Evolutionary conservation across 768 basidiomycete genomes (phyloP).

Genomic region (Termitomyces sp.): DNA sequence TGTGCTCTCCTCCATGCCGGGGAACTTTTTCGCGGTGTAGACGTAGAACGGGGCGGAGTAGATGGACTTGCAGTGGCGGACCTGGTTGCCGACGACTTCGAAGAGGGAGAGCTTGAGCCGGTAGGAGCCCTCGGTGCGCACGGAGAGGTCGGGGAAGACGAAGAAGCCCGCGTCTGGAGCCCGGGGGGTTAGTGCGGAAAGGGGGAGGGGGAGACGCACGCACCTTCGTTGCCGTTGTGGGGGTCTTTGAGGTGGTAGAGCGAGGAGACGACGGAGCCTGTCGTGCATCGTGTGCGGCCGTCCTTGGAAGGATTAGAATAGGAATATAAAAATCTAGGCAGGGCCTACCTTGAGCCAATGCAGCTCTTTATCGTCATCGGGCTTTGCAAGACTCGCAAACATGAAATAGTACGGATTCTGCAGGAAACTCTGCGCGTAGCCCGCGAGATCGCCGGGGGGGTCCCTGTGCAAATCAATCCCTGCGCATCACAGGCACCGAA

Average conservation of each 20-base stretch:
- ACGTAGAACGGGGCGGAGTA: slow-evolving; percentile 90
- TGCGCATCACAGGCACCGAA: no score
- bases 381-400: slow-evolving; percentile 88
- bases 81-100: slow-evolving; percentile 87
- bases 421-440: slow-evolving; percentile 60
- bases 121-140: slow-evolving; percentile 90
- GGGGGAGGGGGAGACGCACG: not conserved
- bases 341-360: slow-evolving; percentile 70
- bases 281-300: slow-evolving; percentile 88
- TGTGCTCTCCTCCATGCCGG: slow-evolving; percentile 94
- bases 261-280: slow-evolving; percentile 85
- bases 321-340: no score
- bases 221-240: slow-evolving; percentile 45
- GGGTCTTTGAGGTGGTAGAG: slow-evolving; percentile 88
- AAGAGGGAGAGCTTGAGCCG: slow-evolving; percentile 70
- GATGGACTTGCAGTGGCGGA: slow-evolving; percentile 88
- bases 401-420: slow-evolving; percentile 96
- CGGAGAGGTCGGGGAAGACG: slow-evolving; percentile 92
- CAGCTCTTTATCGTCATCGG: slow-evolving; percentile 84
- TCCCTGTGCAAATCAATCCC: no score
- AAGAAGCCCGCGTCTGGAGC: slow-evolving; percentile 86
- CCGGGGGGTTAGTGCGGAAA: not conserved
- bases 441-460: slow-evolving; percentile 26
- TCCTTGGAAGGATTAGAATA: slow-evolving; percentile 53
- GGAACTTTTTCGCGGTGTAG: slow-evolving; percentile 95